Percentiles rank a stretch among this genome's conserved stretches.
Evolutionary conservation across 371 early-diverging fungal species (phyloP).

Genomic region (Thermomucor indicae-seudaticae): DNA sequence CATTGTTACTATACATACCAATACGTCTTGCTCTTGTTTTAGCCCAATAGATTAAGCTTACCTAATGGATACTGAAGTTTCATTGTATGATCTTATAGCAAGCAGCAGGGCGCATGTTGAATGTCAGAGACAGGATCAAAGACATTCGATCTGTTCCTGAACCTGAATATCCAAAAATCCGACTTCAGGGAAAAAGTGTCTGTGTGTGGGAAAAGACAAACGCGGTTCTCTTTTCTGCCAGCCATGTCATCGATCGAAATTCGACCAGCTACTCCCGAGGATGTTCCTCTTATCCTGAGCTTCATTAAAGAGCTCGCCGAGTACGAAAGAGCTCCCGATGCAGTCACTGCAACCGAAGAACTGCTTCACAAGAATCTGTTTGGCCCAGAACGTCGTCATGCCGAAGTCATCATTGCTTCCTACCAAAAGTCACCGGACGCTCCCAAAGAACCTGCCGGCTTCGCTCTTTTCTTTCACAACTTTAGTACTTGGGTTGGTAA

Average conservation of each 20-base stretch:
- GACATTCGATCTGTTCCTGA: too few relatives aligned
- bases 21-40: too few relatives aligned
- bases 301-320: conserved; percentile 73
- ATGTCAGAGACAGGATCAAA: too few relatives aligned
- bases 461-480: conserved; percentile 82
- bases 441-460: conserved; percentile 54
- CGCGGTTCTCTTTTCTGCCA: not conserved
- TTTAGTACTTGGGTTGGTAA: conserved; percentile 72
- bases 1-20: too few relatives aligned
- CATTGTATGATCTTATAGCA: too few relatives aligned
- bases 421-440: conserved; percentile 28
- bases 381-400: conserved; percentile 58
- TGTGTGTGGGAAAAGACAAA: not conserved
- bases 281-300: conserved; percentile 59
- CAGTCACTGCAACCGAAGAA: conserved; percentile 69
- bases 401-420: conserved; percentile 65
- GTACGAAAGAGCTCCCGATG: conserved; percentile 73
- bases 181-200: too few relatives aligned
- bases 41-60: too few relatives aligned
- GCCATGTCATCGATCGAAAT: conserved; percentile 23
- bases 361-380: conserved; percentile 59
- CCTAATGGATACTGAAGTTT: too few relatives aligned
- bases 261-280: conserved; percentile 54
- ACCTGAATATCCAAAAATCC: too few relatives aligned
- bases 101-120: too few relatives aligned